These are phyloP conservation scores for Phialophora expanda DNA, from an alignment of 2,329 filamentous ascomycete genomes.

Conservation along the genomic window DNA sequence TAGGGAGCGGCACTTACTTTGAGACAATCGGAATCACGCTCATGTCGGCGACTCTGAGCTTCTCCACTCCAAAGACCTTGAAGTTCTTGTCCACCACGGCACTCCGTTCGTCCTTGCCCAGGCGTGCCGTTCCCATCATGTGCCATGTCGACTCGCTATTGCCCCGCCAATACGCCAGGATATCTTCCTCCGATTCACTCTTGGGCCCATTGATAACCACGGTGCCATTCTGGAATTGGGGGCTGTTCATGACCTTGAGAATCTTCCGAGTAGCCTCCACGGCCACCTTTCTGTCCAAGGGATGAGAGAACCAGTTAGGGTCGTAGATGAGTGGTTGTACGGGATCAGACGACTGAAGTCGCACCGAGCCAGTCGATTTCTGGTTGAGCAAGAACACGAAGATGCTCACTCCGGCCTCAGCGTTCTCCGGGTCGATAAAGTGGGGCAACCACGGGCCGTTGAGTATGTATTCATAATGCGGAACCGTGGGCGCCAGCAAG, in stretches of 20 bases:
- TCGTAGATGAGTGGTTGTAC: conserved; percentile 59
- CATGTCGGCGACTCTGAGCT: conserved; percentile 52
- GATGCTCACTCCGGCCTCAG: conserved; percentile 44
- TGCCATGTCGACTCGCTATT: conserved; percentile 58
- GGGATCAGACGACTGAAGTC: conserved; percentile 60
- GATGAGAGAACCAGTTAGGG: conserved; percentile 58
- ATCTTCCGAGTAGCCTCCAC: conserved; percentile 57
- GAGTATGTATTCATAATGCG: conserved; percentile 60
- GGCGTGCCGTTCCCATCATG: conserved; percentile 63
- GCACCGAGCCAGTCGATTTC: conserved; percentile 59
- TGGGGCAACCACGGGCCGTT: conserved; percentile 29
- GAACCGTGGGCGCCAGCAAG: conserved; percentile 58
- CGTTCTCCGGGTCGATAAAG: conserved; percentile 37
- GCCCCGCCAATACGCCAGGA: conserved; percentile 55
- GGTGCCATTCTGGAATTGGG: conserved; percentile 54
- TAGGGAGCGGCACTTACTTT: conserved; percentile 34
- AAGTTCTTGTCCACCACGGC: conserved; percentile 57
- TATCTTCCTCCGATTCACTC: conserved; percentile 60
- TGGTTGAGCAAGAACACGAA: conserved; percentile 61
- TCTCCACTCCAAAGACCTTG: conserved; percentile 47
- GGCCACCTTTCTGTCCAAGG: conserved; percentile 60
- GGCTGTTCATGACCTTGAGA: conserved; percentile 51
- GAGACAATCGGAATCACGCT: conserved; percentile 50
- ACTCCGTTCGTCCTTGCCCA: conserved; percentile 57
- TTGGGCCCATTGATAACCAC: conserved; percentile 51